Conservation (phyloP, 1,284 basidiomycete genomes). For the Fomitopsis schrenkii region DNA sequence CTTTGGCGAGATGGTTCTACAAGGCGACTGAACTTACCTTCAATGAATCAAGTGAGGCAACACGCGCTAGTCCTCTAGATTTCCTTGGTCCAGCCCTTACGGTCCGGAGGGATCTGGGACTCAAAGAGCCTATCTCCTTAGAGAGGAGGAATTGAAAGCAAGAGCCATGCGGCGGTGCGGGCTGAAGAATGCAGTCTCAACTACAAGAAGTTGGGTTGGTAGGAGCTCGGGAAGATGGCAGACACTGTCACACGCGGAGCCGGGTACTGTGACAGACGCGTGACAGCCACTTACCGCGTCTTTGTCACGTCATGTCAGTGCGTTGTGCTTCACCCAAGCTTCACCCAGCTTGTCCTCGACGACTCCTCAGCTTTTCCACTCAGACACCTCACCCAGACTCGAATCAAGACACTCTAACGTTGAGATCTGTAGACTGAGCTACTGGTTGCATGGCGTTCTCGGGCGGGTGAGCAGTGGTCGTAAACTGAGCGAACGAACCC, state of each 20-base stretch:
- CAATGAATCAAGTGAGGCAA: not conserved
- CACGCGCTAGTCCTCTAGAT: not conserved
- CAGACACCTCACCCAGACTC: too few species aligned
- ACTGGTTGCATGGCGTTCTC: conserved; percentile 23
- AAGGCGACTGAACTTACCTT: not conserved
- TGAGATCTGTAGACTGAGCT: not conserved
- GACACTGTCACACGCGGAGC: too few species aligned
- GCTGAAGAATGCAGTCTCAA: too few species aligned
- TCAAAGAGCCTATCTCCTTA: too few species aligned
- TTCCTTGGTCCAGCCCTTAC: too few species aligned
- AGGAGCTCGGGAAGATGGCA: not conserved
- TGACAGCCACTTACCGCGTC: not conserved
- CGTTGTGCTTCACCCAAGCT: not conserved
- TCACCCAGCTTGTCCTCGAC: not conserved
- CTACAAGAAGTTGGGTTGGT: not conserved
- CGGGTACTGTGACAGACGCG: not conserved
- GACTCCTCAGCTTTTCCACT: not conserved
- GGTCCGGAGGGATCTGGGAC: not conserved
- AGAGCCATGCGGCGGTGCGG: too few species aligned
- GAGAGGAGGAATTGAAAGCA: too few species aligned
- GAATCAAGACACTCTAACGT: too few species aligned
- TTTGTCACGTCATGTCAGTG: not conserved
- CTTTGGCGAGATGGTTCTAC: not conserved
- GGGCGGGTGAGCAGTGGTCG: conserved; percentile 17
- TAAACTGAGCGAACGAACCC: not conserved